Percentiles rank a stretch among this genome's conserved stretches.
These are phyloP conservation scores for Apiospora sp. DNA, from an alignment of 2,329 filamentous ascomycete genomes.

Conservation along the genomic window DNA sequence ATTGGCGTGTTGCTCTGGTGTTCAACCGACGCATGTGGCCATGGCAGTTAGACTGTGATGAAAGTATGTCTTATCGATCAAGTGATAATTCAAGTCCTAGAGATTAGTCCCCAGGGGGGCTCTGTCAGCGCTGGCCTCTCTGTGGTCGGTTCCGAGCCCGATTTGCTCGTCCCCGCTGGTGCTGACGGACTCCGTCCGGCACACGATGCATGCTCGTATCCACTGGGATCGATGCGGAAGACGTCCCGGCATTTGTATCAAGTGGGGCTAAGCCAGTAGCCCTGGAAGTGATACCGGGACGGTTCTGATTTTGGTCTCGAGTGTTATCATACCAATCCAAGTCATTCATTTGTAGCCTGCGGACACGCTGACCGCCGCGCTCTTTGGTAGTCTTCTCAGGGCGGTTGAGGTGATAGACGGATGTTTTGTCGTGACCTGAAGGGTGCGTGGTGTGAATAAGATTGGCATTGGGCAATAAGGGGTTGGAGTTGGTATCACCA, in stretches of 20 bases:
- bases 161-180: slow-evolving; percentile 11
- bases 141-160: background rate
- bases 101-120: background rate
- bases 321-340: slow-evolving; percentile 85
- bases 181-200: slow-evolving; percentile 15
- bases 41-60: slow-evolving; percentile 17
- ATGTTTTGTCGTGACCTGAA: slow-evolving; percentile 58
- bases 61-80: slow-evolving; percentile 16
- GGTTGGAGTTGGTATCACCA: slow-evolving; percentile 66
- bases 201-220: slow-evolving; percentile 17
- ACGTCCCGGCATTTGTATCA: background rate
- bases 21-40: background rate
- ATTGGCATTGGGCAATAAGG: slow-evolving; percentile 54
- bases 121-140: background rate
- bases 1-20: slow-evolving; percentile 1
- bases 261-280: background rate
- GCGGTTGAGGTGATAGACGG: slow-evolving; percentile 61
- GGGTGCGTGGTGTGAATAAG: slow-evolving; percentile 55
- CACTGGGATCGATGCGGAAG: slow-evolving; percentile 9
- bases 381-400: slow-evolving; percentile 65
- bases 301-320: slow-evolving; percentile 26
- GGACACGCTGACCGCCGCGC: slow-evolving; percentile 79
- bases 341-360: slow-evolving; percentile 94
- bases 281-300: background rate
- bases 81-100: slow-evolving; percentile 17